Evolutionary conservation across 148 eudicot genomes (phyloP).

Genomic region (Hydrangea macrophylla): DNA sequence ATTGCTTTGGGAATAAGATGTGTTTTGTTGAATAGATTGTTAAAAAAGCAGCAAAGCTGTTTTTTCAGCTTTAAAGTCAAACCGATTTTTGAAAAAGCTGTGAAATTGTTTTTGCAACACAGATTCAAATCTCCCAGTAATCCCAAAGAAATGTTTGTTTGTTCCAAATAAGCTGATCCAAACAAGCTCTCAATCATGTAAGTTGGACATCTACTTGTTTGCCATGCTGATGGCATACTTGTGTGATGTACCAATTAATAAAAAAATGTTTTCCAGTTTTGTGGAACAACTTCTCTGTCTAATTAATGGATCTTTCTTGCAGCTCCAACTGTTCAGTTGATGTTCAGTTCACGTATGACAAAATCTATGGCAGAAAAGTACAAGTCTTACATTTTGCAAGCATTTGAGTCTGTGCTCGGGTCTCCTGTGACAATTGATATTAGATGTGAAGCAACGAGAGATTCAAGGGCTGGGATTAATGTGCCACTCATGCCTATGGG

Average conservation of each 20-base stretch:
- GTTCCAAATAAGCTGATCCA: too few relatives aligned
- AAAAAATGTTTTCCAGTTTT: not conserved
- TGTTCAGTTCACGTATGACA: conserved; percentile 63
- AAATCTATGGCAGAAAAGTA: conserved; percentile 80
- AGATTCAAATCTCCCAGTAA: too few relatives aligned
- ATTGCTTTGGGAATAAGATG: too few relatives aligned
- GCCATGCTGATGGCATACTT: not conserved
- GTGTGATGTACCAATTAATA: not conserved
- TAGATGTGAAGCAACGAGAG: conserved; percentile 54
- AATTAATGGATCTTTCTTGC: conserved; percentile 22
- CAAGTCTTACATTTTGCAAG: conserved; percentile 68
- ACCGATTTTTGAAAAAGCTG: too few relatives aligned
- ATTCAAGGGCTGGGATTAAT: conserved; percentile 26
- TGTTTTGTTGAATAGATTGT: too few relatives aligned
- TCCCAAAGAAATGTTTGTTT: too few relatives aligned
- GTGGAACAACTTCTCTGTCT: not conserved
- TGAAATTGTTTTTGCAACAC: too few relatives aligned
- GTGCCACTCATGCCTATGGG: conserved; percentile 27
- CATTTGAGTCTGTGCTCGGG: conserved; percentile 82
- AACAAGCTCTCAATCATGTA: not conserved
- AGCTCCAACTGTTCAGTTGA: conserved; percentile 78
- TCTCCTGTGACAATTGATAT: conserved; percentile 84
- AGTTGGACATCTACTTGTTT: not conserved
- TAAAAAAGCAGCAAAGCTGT: too few relatives aligned
- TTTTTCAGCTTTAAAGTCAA: too few relatives aligned